Evolutionary conservation across 768 basidiomycete species (phyloP).

Genomic region (Glaciozyma martinii): DNA sequence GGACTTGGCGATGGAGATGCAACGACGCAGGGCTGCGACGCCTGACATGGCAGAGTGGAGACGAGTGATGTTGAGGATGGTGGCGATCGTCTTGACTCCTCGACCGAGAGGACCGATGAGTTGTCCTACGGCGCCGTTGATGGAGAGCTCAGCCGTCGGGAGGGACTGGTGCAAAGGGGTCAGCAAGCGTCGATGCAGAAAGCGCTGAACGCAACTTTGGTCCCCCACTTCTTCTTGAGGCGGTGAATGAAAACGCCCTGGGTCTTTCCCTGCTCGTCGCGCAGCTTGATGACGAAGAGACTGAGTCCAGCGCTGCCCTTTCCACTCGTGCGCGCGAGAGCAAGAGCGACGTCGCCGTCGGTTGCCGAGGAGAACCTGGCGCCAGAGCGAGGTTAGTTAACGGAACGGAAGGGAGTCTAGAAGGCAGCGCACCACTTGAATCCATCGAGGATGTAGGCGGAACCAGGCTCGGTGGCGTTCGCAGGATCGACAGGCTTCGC

Average conservation of each 20-base stretch:
- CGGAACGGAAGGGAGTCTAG: neutral
- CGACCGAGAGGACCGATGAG: conserved; percentile 47
- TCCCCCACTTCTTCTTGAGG: conserved; percentile 70
- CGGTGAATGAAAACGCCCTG: conserved; percentile 64
- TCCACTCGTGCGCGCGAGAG: conserved; percentile 60
- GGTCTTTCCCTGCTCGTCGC: conserved; percentile 30
- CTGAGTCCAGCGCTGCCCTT: conserved; percentile 52
- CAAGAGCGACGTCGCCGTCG: conserved; percentile 62
- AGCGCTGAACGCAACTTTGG: conserved; percentile 35
- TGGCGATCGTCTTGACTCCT: conserved; percentile 56
- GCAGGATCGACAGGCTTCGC: conserved; percentile 39
- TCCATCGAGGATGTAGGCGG: conserved; percentile 17
- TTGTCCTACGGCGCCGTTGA: conserved; percentile 54
- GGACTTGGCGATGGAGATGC: conserved; percentile 56
- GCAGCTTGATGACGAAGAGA: conserved; percentile 62
- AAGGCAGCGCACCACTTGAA: conserved; percentile 23
- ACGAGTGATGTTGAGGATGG: conserved; percentile 69
- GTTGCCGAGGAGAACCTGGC: conserved; percentile 46
- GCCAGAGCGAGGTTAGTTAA: neutral
- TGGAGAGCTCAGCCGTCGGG: conserved; percentile 65
- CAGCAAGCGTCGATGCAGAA: neutral
- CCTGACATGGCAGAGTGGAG: conserved; percentile 55
- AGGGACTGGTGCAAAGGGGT: conserved; percentile 37
- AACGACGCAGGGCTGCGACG: conserved; percentile 53
- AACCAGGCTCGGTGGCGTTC: neutral